Percentiles rank a stretch among this genome's conserved stretches.
Conservation (phyloP, 2,329 filamentous ascomycete genomes). For the Exserohilum turcica region DNA sequence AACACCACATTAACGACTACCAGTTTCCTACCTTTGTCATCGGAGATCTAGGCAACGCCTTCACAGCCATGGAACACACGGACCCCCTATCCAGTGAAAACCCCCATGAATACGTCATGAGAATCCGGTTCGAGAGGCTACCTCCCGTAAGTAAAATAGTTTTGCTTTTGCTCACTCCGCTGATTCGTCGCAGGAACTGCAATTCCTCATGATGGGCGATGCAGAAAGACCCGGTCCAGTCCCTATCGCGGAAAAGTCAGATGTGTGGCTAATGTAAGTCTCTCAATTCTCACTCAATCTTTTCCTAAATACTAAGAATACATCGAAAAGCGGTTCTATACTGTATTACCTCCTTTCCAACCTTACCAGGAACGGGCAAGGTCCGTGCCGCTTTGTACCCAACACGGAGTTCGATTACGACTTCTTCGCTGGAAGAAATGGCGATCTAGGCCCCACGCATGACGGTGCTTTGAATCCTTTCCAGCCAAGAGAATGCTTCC, state of each 20-base stretch:
- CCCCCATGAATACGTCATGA: not conserved
- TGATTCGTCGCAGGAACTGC: slow-evolving; percentile 1
- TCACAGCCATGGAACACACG: not conserved
- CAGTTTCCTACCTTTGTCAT: slow-evolving; percentile 1
- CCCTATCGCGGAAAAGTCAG: not conserved
- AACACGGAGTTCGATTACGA: not conserved
- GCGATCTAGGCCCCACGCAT: not conserved
- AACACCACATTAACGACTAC: not conserved
- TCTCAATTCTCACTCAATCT: not conserved
- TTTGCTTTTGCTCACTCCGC: not conserved
- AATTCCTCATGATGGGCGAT: not conserved
- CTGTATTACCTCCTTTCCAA: not conserved
- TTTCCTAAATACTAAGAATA: not conserved
- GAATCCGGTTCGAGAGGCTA: not conserved
- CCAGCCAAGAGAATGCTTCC: not conserved
- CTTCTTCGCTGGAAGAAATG: not conserved
- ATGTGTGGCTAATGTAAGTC: slow-evolving; percentile 5
- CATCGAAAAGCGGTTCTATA: not conserved
- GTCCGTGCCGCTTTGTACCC: not conserved
- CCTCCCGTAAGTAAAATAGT: not conserved
- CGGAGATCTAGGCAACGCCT: not conserved
- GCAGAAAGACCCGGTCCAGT: not conserved
- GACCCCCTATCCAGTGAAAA: not conserved
- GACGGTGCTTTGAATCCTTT: not conserved
- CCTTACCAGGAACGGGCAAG: not conserved